These are phyloP conservation scores for Clausena lansium DNA, from an alignment of 345 rosid species.

Conservation along the genomic window DNA sequence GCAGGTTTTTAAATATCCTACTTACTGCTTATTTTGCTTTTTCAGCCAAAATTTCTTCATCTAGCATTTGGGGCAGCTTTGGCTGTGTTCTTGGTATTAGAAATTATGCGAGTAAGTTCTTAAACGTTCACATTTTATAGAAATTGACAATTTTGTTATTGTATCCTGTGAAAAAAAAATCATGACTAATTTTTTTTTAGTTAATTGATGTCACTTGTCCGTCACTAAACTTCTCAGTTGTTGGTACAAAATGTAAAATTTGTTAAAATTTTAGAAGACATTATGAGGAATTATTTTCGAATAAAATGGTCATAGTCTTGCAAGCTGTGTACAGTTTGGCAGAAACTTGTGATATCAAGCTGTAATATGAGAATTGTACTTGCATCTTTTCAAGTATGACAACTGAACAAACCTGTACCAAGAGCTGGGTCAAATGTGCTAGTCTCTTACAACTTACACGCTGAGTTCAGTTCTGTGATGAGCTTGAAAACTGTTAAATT, in stretches of 20 bases:
- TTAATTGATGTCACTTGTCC: not conserved
- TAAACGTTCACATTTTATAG: not conserved
- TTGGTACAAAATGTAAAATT: not conserved
- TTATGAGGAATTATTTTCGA: not conserved
- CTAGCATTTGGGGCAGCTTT: slow-evolving; percentile 96
- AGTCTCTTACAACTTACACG: not conserved
- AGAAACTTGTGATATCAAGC: not conserved
- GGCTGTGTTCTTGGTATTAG: slow-evolving; percentile 72
- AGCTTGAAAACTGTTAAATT: not conserved
- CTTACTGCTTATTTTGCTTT: slow-evolving; percentile 22
- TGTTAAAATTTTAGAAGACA: not conserved
- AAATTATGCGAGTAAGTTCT: slow-evolving; percentile 81
- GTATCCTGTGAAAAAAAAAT: not conserved
- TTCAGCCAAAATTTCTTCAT: slow-evolving; percentile 90
- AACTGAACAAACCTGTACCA: not conserved
- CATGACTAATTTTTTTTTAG: not conserved
- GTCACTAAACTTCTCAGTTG: not conserved
- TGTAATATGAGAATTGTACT: slow-evolving; percentile 3
- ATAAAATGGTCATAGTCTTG: not conserved
- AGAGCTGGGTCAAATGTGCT: not conserved
- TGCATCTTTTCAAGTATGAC: not conserved
- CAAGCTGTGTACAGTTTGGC: not conserved
- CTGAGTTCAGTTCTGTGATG: slow-evolving; percentile 4
- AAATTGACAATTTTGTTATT: not conserved
- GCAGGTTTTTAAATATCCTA: not conserved